These are phyloP conservation scores for Aspergillus carbonarius DNA, from an alignment of 2,329 filamentous ascomycete species.

Conservation along the genomic window DNA sequence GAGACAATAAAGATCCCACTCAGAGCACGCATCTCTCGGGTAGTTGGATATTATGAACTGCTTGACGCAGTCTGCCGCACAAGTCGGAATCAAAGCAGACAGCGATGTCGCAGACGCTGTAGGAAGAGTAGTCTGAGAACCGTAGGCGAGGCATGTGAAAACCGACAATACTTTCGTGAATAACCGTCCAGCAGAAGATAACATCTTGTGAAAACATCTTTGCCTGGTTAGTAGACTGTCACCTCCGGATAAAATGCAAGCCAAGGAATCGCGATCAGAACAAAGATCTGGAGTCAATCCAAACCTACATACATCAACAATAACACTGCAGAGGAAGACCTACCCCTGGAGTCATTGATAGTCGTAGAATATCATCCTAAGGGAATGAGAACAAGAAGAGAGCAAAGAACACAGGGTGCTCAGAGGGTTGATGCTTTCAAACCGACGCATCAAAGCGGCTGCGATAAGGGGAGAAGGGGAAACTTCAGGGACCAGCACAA, in stretches of 20 bases:
- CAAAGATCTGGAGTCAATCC: not conserved
- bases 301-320: slow-evolving; percentile 16
- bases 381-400: slow-evolving; percentile 9
- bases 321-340: slow-evolving; percentile 19
- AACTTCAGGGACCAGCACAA: slow-evolving; percentile 11
- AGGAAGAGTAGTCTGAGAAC: slow-evolving; percentile 16
- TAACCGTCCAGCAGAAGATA: slow-evolving; percentile 27
- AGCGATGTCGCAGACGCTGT: slow-evolving; percentile 29
- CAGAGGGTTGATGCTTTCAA: not conserved
- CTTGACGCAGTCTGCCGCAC: slow-evolving; percentile 61
- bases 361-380: slow-evolving; percentile 25
- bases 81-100: slow-evolving; percentile 53
- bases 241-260: not conserved
- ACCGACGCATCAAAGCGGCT: not conserved
- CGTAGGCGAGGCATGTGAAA: slow-evolving; percentile 23
- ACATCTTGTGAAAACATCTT: slow-evolving; percentile 38
- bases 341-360: slow-evolving; percentile 26
- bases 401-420: not conserved
- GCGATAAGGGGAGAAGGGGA: not conserved
- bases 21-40: slow-evolving; percentile 49
- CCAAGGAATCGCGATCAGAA: not conserved
- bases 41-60: slow-evolving; percentile 65
- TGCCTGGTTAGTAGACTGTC: slow-evolving; percentile 16
- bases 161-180: slow-evolving; percentile 26
- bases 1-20: slow-evolving; percentile 60